Evolutionary conservation across 179 eudicot genomes (phyloP), one percentile per base, ranked within the genome.

Genomic region (Camellia oleifera): DNA sequence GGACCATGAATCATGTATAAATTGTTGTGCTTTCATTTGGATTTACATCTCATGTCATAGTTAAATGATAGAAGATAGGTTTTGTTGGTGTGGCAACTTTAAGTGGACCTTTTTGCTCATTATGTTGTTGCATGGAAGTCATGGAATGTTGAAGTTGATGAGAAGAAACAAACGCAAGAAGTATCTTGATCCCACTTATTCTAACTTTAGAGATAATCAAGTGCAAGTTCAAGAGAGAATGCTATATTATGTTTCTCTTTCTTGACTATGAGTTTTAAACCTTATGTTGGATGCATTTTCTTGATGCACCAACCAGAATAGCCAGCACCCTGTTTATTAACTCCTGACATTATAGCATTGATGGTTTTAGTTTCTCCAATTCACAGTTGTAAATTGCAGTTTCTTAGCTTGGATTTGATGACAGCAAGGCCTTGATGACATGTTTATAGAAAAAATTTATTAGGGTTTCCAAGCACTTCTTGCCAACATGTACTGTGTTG

Each of bases 41-140:
- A 20, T 40, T 14, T n/a, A 15, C 23, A 17, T 3, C 3, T 76
- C 57, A 60, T n/a, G 13, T 60, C 4, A 10, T 69, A 77, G 12
- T 7, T 78, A 65, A 64, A 57, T 77, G 23, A 46, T n/a, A 56
- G 50, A 42, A 62, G 44, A 5, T 73, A 69, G 15, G 7, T 76
- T 72, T n/a, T 69, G 23, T 50, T 46, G 63, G 48, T 79, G 74
- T 80, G 85, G 85, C 95, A 94, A 97, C 89, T 56, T 73, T 91
- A 63, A 79, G 78, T 78, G 91, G 91, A 90, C 67, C 87, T 91
- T 69, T 93, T 93, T 54, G 88, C 82, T 64, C 98, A 94, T 83
- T 93, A 93, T 81, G 77, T 77, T 42, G 88, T 87, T 79, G 96
- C 98, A 44, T 92, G 98, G 98, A 87, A 84, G 73, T 87, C 94